Conservation (phyloP, 2,329 filamentous ascomycete genomes). For the Cadophora malorum region DNA sequence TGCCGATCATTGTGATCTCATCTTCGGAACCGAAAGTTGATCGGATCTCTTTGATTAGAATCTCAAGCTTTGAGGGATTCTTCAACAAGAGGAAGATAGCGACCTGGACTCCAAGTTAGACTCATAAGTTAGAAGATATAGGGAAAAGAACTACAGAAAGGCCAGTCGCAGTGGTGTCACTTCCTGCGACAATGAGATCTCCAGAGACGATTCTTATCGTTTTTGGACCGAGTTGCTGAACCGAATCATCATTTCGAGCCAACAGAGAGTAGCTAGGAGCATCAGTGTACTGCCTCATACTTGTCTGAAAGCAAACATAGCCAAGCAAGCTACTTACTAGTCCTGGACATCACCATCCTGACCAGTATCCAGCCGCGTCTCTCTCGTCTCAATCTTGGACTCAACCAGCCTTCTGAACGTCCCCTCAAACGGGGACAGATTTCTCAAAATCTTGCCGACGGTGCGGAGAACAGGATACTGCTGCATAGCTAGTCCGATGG, state of each 20-base stretch:
- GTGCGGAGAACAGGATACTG: background rate
- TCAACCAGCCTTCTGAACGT: background rate
- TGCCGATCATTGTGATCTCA: conserved; percentile 22
- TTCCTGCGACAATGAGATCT: conserved; percentile 29
- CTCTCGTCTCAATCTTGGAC: background rate
- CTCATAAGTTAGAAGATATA: background rate
- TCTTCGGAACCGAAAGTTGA: conserved; percentile 18
- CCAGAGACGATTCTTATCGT: conserved; percentile 17
- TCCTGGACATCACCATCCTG: background rate
- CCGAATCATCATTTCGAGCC: conserved; percentile 24
- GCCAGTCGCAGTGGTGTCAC: conserved; percentile 29
- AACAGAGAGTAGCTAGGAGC: conserved; percentile 12
- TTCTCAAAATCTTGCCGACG: background rate
- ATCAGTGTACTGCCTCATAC: background rate
- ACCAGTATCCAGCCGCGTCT: background rate
- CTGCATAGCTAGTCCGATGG: background rate
- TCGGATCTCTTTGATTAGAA: conserved; percentile 20
- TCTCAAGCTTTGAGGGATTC: conserved; percentile 20
- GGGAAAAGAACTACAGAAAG: conserved; percentile 34
- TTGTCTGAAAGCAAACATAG: background rate
- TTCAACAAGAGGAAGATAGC: conserved; percentile 15
- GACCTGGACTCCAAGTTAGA: background rate
- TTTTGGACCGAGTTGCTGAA: conserved; percentile 19
- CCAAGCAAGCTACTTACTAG: background rate
- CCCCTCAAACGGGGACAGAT: background rate